Base-by-base conservation (phyloP, 495 filamentous ascomycete species). In the Pseudevernia furfuracea region DNA sequence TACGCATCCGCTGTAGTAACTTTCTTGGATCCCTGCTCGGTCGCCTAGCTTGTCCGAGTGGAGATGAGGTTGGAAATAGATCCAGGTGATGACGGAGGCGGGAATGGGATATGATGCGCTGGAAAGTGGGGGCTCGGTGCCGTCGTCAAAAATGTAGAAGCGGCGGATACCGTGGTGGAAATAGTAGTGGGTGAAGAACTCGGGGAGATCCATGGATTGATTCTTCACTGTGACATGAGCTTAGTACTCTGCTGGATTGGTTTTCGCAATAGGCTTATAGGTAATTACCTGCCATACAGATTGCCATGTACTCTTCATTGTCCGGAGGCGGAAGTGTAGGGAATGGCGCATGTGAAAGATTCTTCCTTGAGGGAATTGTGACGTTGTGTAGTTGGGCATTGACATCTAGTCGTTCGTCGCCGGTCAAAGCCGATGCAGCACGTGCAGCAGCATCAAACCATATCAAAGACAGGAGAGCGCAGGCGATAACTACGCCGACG, bases 121-220 rank as follows among this genome's bases (percentile, higher is more conserved):
- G 25, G 59, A 66, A 46, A 73, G 60, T 14, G 64, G 63, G 25
- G 69, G 67, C 3, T 58, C 28, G 58, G 71, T 64, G 6, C 69
- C 65, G 58, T 72, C 69, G 53, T 72, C 71, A 65, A 71, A 68
- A 56, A 72, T 65, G 46, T 72, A 72, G 49, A 72, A 71, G n/a
- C 71, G 64, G 17, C 60, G 52, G 46, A 72, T 68, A 17, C 71
- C 71, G 25, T 66, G 55, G 49, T 72, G 71, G 25, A 15, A 17
- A 23, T 52, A 52, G 25, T 52, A 17, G 25, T 52, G 48, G 14
- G 25, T 28, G 25, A 52, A 52, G 25, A 52, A 52, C 7, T 52
- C 48, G 12, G 48, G 25, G 25, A 52, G 48, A 17, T 52, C 48
- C 25, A 30, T 17, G 11, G 48, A 52, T 52, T 52, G 48, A 25